A percentile compares a stretch with the other conserved stretches of the same genome.
phyloP scores from a whole-genome alignment of 2,329 filamentous ascomycete species.

The Tothia fuscella region DNA sequence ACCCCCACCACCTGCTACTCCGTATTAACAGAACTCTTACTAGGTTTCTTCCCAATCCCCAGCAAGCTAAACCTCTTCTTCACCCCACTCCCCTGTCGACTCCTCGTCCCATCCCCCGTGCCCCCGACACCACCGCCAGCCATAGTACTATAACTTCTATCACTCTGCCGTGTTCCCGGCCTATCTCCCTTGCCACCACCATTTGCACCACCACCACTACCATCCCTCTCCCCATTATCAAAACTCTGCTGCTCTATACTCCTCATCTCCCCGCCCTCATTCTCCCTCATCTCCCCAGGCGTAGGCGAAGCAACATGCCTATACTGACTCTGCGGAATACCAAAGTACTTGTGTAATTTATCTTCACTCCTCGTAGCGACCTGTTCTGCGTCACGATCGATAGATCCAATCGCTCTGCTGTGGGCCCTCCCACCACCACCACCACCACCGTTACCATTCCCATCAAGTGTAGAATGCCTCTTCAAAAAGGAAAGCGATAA shows the following conservation, averaged over 20 bases:
- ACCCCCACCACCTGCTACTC: constrained; percentile 16
- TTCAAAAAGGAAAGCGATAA: constrained; percentile 1
- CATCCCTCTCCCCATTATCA: too few species aligned
- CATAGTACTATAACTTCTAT: constrained; percentile 22
- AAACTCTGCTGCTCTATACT: too few species aligned
- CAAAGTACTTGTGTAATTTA: constrained; percentile 8
- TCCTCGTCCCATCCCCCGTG: constrained; percentile 17
- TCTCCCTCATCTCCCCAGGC: not conserved
- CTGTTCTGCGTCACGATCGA: not conserved
- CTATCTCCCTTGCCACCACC: not conserved
- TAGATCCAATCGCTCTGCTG: too few species aligned
- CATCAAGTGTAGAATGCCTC: constrained; percentile 17
- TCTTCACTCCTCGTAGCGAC: not conserved
- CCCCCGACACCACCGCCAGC: constrained; percentile 28
- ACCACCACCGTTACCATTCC: constrained; percentile 17
- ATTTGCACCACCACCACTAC: not conserved
- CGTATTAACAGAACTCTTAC: constrained; percentile 37
- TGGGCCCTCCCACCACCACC: constrained; percentile 10
- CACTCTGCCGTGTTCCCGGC: constrained; percentile 13
- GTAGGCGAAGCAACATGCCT: not conserved
- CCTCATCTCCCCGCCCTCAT: too few species aligned
- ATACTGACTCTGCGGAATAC: constrained; percentile 6
- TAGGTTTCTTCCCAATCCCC: constrained; percentile 59
- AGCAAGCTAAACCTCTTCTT: constrained; percentile 70
- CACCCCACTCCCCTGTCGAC: constrained; percentile 53